These are phyloP conservation scores for Mallotus nudiflorus DNA, from an alignment of 345 rosid species.

Conservation along the genomic window DNA sequence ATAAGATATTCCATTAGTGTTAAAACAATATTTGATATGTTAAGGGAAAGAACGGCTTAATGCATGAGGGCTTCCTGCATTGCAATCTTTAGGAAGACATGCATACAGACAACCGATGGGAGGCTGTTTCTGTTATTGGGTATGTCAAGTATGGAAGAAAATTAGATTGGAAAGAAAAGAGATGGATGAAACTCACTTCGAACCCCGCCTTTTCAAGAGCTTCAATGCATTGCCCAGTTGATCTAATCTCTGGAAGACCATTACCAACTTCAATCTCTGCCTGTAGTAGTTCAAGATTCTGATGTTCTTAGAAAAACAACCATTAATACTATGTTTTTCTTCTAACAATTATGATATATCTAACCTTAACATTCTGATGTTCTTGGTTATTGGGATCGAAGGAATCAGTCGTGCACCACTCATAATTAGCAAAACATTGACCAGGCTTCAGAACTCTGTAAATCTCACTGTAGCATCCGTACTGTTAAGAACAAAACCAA, in stretches of 20 bases:
- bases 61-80: not conserved
- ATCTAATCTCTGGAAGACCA: conserved; percentile 94
- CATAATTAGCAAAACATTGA: conserved; percentile 84
- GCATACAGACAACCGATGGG: not conserved
- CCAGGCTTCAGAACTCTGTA: conserved; percentile 95
- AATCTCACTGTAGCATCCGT: conserved; percentile 95
- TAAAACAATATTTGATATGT: not conserved
- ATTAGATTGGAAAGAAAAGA: not conserved
- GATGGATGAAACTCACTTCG: conserved; percentile 49
- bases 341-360: conserved; percentile 1
- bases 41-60: not conserved
- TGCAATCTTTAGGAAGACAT: not conserved
- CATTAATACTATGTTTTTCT: not conserved
- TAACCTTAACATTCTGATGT: conserved; percentile 83
- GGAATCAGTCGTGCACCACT: conserved; percentile 97
- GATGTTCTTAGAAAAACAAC: not conserved
- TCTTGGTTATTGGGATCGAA: conserved; percentile 70
- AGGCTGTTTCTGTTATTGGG: not conserved
- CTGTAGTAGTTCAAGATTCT: conserved; percentile 34
- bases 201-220: conserved; percentile 91
- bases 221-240: conserved; percentile 70
- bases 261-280: conserved; percentile 90
- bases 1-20: not conserved
- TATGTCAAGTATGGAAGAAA: not conserved
- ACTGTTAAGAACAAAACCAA: conserved; percentile 40